A percentile compares a stretch with the other conserved stretches of the same genome.
Evolutionary conservation across 2,329 filamentous ascomycete species (phyloP).

Genomic region (Magnaporthales sp.): DNA sequence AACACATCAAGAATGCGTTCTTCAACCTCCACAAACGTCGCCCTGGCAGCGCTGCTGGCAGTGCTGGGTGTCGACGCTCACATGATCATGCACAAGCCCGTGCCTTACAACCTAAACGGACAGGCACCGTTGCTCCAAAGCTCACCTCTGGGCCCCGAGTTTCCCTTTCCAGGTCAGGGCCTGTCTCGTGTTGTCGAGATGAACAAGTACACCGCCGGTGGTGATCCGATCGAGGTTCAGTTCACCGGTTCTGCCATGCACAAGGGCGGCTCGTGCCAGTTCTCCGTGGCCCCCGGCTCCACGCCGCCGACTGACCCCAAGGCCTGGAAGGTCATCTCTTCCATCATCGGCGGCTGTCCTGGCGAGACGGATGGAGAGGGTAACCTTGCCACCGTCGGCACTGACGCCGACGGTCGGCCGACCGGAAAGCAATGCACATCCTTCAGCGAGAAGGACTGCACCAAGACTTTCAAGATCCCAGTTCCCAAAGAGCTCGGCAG

Average conservation of each 20-base stretch:
- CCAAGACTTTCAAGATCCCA: constrained; percentile 14
- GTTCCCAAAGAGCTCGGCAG: constrained; percentile 14
- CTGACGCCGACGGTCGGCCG: constrained; percentile 9
- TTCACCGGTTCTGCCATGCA: constrained; percentile 72
- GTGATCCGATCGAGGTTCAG: constrained; percentile 36
- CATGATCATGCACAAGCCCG: constrained; percentile 62
- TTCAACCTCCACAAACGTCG: neutral
- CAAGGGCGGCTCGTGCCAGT: constrained; percentile 86
- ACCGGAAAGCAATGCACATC: constrained; percentile 12
- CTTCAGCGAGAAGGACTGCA: constrained; percentile 12
- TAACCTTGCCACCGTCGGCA: constrained; percentile 10
- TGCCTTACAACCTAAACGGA: constrained; percentile 40
- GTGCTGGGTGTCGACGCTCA: constrained; percentile 43
- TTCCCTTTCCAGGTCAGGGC: constrained; percentile 78
- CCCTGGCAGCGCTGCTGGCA: constrained; percentile 1
- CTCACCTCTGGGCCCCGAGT: constrained; percentile 47
- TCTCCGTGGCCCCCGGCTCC: constrained; percentile 56
- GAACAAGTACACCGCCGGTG: constrained; percentile 18
- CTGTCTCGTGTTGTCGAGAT: constrained; percentile 1
- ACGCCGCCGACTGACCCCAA: constrained; percentile 1
- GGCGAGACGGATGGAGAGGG: constrained; percentile 8
- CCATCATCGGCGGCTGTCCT: constrained; percentile 17
- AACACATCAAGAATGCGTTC: neutral
- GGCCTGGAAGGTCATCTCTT: constrained; percentile 16
- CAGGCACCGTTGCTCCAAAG: constrained; percentile 36